Percentiles rank a stretch among this genome's conserved stretches.
Conservation (phyloP, 139 green algal genomes). For the Picocystis salinarum region DNA sequence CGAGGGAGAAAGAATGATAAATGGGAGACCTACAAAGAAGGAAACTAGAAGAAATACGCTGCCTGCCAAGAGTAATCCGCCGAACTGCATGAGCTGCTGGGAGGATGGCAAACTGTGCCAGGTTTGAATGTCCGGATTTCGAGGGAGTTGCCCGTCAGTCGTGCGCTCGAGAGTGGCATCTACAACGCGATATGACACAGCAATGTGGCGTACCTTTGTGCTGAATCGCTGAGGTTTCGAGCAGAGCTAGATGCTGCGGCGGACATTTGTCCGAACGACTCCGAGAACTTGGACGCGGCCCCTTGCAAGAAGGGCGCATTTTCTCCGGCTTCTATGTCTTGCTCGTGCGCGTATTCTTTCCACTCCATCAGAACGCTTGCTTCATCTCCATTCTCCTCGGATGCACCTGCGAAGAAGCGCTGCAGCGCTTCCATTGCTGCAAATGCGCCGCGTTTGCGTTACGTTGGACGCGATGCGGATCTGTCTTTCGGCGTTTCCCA, state of each 20-base stretch:
- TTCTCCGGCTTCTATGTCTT: too few species aligned
- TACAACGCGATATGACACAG: not conserved
- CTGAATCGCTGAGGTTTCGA: not conserved
- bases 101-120: constrained; percentile 6
- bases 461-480: too few species aligned
- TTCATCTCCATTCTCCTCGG: too few species aligned
- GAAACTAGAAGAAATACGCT: constrained; percentile 59
- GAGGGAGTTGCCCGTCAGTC: not conserved
- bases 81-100: constrained; percentile 32
- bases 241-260: not conserved
- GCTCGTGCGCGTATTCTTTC: too few species aligned
- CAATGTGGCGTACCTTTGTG: not conserved
- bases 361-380: too few species aligned
- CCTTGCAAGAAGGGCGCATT: too few species aligned
- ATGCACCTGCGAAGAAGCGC: too few species aligned
- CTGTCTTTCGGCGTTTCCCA: too few species aligned
- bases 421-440: too few species aligned
- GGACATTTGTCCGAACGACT: not conserved
- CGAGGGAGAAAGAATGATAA: constrained; percentile 70
- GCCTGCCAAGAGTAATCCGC: constrained; percentile 34
- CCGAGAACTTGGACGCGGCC: not conserved
- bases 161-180: not conserved
- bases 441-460: too few species aligned
- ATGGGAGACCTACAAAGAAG: constrained; percentile 73
- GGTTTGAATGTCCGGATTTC: not conserved